A percentile compares a stretch with the other conserved stretches of the same genome.
These are phyloP conservation scores for Bromus sterilis DNA, from an alignment of 176 grass and related monocot genomes.

Conservation along the genomic window DNA sequence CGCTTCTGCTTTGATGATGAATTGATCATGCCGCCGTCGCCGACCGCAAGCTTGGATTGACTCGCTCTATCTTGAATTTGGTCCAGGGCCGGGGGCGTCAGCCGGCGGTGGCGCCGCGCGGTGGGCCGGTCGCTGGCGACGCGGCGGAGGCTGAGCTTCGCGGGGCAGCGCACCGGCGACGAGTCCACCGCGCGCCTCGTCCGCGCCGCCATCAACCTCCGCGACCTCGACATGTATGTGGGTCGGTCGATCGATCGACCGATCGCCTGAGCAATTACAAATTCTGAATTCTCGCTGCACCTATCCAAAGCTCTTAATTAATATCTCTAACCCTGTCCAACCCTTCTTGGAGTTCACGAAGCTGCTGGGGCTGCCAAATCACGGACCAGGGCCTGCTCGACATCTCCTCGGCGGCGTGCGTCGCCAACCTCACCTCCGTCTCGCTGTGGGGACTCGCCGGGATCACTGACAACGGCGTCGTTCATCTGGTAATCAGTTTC, in stretches of 20 bases:
- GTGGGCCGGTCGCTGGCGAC: conserved; percentile 68
- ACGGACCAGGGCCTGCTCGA: conserved; percentile 66
- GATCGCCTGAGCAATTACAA: not conserved
- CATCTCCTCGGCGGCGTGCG: conserved; percentile 62
- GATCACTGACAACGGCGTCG: conserved; percentile 78
- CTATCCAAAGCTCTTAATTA: not conserved
- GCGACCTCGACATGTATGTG: conserved; percentile 98
- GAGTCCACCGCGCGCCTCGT: conserved; percentile 68
- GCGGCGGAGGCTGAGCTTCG: conserved; percentile 60
- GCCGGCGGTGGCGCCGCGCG: conserved; percentile 68
- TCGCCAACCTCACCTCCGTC: conserved; percentile 65
- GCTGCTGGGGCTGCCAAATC: conserved; percentile 84
- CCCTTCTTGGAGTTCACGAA: conserved; percentile 67
- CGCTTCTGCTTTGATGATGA: not conserved
- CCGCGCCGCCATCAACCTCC: conserved; percentile 61
- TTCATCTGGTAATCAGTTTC: conserved; percentile 48
- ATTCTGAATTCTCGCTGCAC: not conserved
- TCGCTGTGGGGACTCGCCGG: conserved; percentile 88
- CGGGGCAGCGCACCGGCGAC: conserved; percentile 75
- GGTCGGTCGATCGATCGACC: not conserved
- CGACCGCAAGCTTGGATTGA: no score
- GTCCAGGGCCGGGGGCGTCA: conserved; percentile 62
- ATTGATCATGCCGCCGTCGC: no score
- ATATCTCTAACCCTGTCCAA: conserved; percentile 10
- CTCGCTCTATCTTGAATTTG: not conserved